Conservation (phyloP, 2,329 filamentous ascomycete species). For the Diaporthe sp. region DNA sequence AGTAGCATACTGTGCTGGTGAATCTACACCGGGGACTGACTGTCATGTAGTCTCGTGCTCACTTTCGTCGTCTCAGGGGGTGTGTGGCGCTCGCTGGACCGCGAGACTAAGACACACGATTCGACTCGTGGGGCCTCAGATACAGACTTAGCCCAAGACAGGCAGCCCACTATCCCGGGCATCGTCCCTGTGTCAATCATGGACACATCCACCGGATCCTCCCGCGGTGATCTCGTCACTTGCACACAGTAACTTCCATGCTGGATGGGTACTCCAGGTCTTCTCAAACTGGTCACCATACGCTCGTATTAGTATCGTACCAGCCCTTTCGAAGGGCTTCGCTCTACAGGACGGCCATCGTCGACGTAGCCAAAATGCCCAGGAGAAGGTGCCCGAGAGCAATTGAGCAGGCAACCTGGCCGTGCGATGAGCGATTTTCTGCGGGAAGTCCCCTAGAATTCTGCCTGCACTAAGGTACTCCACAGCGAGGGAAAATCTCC, state of each 20-base stretch:
- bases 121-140: conserved; percentile 6
- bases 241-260: not conserved
- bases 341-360: not conserved
- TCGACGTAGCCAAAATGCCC: not conserved
- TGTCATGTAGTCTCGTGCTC: not conserved
- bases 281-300: not conserved
- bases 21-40: not conserved
- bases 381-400: not conserved
- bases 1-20: not conserved
- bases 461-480: not conserved
- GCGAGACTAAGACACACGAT: not conserved
- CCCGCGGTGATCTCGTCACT: conserved; percentile 18
- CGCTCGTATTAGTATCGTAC: not conserved
- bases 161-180: conserved; percentile 7
- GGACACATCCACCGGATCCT: conserved; percentile 13
- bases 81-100: conserved; percentile 12
- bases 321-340: not conserved
- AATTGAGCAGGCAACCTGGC: not conserved
- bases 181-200: conserved; percentile 25
- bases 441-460: not conserved
- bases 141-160: conserved; percentile 13
- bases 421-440: conserved; percentile 6
- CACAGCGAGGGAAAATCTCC: conserved; percentile 12
- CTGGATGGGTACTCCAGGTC: not conserved
- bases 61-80: not conserved